Percentiles rank a stretch among this genome's conserved stretches.
Evolutionary conservation across 371 early-diverging fungal species (phyloP).

Genomic region (Saksenaea vasiformis): DNA sequence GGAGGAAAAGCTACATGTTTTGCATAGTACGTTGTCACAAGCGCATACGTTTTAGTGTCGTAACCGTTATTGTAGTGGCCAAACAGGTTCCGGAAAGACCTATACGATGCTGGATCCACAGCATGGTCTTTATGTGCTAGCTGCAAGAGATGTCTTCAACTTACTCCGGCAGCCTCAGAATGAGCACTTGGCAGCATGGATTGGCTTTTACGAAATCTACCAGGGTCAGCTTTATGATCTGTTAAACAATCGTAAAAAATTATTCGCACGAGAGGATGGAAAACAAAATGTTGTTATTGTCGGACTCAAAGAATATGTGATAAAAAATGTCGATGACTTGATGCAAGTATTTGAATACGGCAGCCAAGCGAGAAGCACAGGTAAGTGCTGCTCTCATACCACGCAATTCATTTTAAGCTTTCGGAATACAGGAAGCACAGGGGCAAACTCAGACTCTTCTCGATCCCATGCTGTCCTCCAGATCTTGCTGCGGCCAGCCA

Average conservation of each 20-base stretch:
- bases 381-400: slow-evolving; percentile 30
- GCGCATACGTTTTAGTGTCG: neutral
- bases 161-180: slow-evolving; percentile 74
- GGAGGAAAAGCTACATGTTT: slow-evolving; percentile 99
- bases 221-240: slow-evolving; percentile 96
- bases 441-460: slow-evolving; percentile 72
- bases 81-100: slow-evolving; percentile 97
- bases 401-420: neutral
- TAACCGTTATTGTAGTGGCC: slow-evolving; percentile 71
- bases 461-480: slow-evolving; percentile 95
- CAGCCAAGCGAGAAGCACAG: slow-evolving; percentile 86
- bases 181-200: slow-evolving; percentile 75
- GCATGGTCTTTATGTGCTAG: slow-evolving; percentile 87
- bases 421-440: slow-evolving; percentile 15
- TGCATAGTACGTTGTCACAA: slow-evolving; percentile 78
- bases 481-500: slow-evolving; percentile 65
- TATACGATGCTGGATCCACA: slow-evolving; percentile 95
- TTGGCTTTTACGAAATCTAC: slow-evolving; percentile 97
- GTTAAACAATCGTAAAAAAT: slow-evolving; percentile 84
- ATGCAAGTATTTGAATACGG: slow-evolving; percentile 95
- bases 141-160: slow-evolving; percentile 89
- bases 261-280: slow-evolving; percentile 95
- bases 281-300: slow-evolving; percentile 91
- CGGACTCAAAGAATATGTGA: slow-evolving; percentile 84
- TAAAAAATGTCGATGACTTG: slow-evolving; percentile 81